Evolutionary conservation across 306 rosid genomes (phyloP).

Genomic region (barrel medic (Medicago truncatula)): DNA sequence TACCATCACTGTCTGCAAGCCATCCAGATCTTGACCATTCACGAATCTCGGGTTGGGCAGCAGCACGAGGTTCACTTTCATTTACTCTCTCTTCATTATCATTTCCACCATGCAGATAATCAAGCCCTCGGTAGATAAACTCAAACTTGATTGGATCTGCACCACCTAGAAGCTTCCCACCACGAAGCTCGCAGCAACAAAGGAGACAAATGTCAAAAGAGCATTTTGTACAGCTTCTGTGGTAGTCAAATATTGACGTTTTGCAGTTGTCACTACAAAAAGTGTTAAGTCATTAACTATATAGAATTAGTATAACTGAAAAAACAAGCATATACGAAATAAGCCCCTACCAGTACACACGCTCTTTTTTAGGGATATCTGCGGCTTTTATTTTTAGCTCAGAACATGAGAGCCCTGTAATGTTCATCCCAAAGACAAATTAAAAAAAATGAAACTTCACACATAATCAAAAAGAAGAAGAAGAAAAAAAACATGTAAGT

Average conservation of each 20-base stretch:
- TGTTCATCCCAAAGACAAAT: neutral
- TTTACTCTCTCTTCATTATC: neutral
- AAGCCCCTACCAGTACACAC: neutral
- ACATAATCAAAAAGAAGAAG: too few species aligned
- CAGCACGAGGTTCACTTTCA: neutral
- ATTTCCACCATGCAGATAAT: neutral
- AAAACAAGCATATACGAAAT: neutral
- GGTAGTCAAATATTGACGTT: neutral
- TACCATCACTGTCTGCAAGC: neutral
- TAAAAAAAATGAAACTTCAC: too few species aligned
- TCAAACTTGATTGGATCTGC: neutral
- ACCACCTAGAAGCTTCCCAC: neutral
- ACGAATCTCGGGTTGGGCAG: neutral
- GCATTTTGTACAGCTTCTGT: neutral
- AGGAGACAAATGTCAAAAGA: neutral
- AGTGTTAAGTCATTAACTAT: neutral
- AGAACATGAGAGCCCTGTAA: neutral
- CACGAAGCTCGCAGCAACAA: neutral
- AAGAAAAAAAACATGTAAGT: too few species aligned
- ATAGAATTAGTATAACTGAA: neutral
- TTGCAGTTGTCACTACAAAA: neutral
- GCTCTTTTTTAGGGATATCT: neutral
- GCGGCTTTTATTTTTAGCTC: neutral
- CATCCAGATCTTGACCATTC: neutral
- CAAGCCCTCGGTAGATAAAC: neutral